phyloP scores from a whole-genome alignment of 768 basidiomycete genomes.

The Daedaleopsis nitida region DNA sequence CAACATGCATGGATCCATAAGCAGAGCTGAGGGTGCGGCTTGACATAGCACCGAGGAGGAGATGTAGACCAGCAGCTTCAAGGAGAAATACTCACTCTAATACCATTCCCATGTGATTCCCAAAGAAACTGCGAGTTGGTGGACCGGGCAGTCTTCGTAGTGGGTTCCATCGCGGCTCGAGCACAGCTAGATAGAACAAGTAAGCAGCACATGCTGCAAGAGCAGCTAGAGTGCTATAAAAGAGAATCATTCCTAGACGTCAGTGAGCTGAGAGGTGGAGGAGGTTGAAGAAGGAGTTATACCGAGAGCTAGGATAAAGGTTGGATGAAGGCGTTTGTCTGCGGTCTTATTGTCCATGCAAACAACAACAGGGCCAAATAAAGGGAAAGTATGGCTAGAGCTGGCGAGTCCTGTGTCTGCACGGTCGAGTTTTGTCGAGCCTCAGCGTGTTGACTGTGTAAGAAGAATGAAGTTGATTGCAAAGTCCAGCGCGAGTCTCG shows the following conservation, averaged over 20 bases:
- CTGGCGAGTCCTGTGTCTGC: neutral
- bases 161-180: conserved; percentile 40
- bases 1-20: neutral
- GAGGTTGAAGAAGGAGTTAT: conserved; percentile 3
- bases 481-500: too few relatives aligned
- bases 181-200: conserved; percentile 29
- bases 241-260: neutral
- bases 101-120: conserved; percentile 54
- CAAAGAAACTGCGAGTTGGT: conserved; percentile 48
- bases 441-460: too few relatives aligned
- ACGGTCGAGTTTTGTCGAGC: neutral
- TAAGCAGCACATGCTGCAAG: conserved; percentile 14
- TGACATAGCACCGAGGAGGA: neutral
- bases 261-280: neutral
- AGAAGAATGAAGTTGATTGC: too few relatives aligned
- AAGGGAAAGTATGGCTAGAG: neutral
- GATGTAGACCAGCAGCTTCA: neutral
- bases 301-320: neutral
- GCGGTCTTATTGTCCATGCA: conserved; percentile 11
- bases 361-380: conserved; percentile 7
- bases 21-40: neutral
- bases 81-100: conserved; percentile 52
- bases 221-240: conserved; percentile 11
- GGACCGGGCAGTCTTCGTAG: conserved; percentile 64
- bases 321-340: neutral